Evolutionary conservation across 768 basidiomycete genomes (phyloP).

Genomic region (Lactifluus rugatus): DNA sequence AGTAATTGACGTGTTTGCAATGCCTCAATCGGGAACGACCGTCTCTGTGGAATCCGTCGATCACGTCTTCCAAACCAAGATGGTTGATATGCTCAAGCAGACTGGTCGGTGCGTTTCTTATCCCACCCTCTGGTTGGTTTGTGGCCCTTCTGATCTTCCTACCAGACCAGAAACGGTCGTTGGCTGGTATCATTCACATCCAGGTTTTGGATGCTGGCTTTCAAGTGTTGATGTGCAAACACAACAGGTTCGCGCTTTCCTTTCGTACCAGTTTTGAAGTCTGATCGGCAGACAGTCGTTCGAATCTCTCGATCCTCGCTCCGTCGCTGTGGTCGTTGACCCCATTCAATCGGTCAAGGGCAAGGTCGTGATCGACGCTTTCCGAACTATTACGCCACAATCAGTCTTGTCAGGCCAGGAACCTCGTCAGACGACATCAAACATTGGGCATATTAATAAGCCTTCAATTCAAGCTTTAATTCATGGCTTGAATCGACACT

Average conservation of each 20-base stretch:
- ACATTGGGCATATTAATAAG: conserved; percentile 98
- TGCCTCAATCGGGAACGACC: conserved; percentile 97
- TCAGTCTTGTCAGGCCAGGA: conserved; percentile 86
- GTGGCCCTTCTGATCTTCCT: not conserved
- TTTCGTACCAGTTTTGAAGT: not conserved
- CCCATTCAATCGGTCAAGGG: conserved; percentile 98
- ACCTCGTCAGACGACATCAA: conserved; percentile 93
- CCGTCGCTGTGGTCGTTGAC: conserved; percentile 95
- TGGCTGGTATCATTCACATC: conserved; percentile 99
- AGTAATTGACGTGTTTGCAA: conserved; percentile 95
- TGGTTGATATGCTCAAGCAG: conserved; percentile 99
- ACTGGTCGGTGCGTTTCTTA: conserved; percentile 69
- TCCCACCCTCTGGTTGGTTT: not conserved
- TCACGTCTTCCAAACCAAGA: conserved; percentile 96
- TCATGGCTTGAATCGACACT: conserved; percentile 95
- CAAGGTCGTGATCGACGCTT: conserved; percentile 98
- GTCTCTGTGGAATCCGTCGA: conserved; percentile 98
- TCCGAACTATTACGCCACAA: conserved; percentile 91
- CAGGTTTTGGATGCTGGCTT: conserved; percentile 98
- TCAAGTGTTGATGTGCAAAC: conserved; percentile 99
- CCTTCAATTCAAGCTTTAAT: conserved; percentile 99
- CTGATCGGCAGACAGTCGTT: conserved; percentile 58
- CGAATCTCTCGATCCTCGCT: conserved; percentile 85
- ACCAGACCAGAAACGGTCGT: conserved; percentile 91
- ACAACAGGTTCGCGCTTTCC: conserved; percentile 60